Percentiles rank a stretch among this genome's conserved stretches.
Conservation (phyloP, 306 rosid species). For the Medicago arabica region DNA sequence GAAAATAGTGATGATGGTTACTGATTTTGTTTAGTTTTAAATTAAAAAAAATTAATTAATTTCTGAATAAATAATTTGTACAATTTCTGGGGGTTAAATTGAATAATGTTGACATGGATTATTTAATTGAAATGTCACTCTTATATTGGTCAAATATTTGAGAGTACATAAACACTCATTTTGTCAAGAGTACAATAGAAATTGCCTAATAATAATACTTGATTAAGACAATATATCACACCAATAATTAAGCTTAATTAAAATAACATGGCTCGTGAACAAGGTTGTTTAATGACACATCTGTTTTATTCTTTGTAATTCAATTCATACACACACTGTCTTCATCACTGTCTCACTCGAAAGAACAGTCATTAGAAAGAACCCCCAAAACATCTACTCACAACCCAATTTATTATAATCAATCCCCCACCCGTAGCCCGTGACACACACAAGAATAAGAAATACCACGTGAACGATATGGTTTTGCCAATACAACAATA, state of each 20-base stretch:
- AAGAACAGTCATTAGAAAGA: constrained; percentile 1
- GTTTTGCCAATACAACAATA: background rate
- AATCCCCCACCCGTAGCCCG: constrained; percentile 45
- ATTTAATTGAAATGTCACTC: too few species aligned
- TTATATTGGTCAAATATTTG: too few species aligned
- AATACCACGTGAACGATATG: constrained; percentile 56
- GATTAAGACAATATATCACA: constrained; percentile 35
- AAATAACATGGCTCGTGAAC: constrained; percentile 17
- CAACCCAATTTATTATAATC: constrained; percentile 25
- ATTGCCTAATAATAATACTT: too few species aligned
- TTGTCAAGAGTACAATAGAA: too few species aligned
- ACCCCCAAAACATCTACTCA: constrained; percentile 34
- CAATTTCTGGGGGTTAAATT: too few species aligned
- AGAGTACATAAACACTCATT: too few species aligned
- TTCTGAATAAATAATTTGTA: too few species aligned
- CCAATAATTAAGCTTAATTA: constrained; percentile 6
- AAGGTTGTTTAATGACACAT: constrained; percentile 28
- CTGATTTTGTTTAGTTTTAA: too few species aligned
- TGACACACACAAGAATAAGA: constrained; percentile 45
- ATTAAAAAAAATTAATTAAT: too few species aligned
- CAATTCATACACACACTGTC: constrained; percentile 32
- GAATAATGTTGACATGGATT: too few species aligned
- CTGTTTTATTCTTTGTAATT: constrained; percentile 44
- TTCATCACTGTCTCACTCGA: constrained; percentile 31
- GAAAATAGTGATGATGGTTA: too few species aligned